Percentiles rank a stretch among this genome's conserved stretches.
phyloP scores from a whole-genome alignment of 177 flowering plant species.

The Vitis hybrid region DNA sequence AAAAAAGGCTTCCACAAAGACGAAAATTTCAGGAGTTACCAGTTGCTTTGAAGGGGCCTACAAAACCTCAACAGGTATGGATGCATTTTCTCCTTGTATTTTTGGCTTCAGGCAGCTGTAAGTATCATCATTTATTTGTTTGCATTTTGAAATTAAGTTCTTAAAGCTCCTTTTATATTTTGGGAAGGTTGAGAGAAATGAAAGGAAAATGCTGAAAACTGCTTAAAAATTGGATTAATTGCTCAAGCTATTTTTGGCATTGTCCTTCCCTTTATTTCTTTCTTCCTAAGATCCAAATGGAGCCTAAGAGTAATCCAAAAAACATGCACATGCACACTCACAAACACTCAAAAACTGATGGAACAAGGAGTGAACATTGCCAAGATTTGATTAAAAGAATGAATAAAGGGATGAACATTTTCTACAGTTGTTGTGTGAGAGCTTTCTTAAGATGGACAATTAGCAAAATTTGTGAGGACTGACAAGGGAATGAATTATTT shows the following conservation, averaged over 20 bases:
- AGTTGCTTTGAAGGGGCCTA: conserved; percentile 36
- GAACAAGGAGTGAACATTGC: no score
- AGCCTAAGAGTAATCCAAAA: no score
- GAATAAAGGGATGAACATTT: neutral
- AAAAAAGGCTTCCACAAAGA: conserved; percentile 54
- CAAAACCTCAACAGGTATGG: conserved; percentile 61
- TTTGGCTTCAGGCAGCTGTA: neutral
- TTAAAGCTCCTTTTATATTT: no score
- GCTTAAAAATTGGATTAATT: no score
- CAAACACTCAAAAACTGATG: no score
- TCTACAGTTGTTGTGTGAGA: neutral
- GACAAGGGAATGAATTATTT: neutral
- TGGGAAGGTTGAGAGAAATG: no score
- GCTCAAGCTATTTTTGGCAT: no score
- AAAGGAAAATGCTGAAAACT: no score
- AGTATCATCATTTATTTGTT: neutral
- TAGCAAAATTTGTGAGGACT: neutral
- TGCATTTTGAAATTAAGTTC: neutral
- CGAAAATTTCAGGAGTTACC: conserved; percentile 95
- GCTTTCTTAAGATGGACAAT: neutral
- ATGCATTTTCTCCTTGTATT: neutral
- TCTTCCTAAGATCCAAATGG: no score
- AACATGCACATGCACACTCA: no score
- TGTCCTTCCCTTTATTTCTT: no score
- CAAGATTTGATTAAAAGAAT: neutral